Percentiles rank a stretch among this genome's conserved stretches.
These are phyloP conservation scores for Oryza meridionalis DNA, from an alignment of 176 grass and related monocot species.

Conservation along the genomic window DNA sequence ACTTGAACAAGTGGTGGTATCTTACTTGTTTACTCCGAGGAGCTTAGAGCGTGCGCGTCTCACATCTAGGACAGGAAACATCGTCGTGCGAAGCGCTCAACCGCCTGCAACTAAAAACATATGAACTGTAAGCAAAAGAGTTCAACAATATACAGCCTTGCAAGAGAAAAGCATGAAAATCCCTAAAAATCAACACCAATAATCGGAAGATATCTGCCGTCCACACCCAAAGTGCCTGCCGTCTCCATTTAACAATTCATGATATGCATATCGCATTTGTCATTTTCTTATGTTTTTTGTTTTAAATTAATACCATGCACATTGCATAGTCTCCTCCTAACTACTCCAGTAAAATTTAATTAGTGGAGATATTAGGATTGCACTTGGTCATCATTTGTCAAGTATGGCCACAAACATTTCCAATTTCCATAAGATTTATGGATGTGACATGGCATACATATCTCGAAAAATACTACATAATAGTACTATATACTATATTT, in stretches of 20 bases:
- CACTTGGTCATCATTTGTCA: not conserved
- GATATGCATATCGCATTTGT: not conserved
- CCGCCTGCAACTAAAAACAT: conserved; percentile 34
- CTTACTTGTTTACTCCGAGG: conserved; percentile 24
- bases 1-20: conserved; percentile 36
- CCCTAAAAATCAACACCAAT: not conserved
- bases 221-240: conserved; percentile 5
- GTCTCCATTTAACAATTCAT: conserved; percentile 16
- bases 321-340: not conserved
- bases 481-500: not conserved
- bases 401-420: not conserved
- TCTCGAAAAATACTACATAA: not conserved
- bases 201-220: not conserved
- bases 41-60: conserved; percentile 25
- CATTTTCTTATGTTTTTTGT: not conserved
- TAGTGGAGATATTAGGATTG: not conserved
- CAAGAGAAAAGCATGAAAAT: not conserved
- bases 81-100: conserved; percentile 30
- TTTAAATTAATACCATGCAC: not conserved
- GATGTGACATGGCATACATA: not conserved
- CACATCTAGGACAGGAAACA: conserved; percentile 33
- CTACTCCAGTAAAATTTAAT: not conserved
- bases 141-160: not conserved
- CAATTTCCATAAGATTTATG: not conserved
- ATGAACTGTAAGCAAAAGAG: conserved; percentile 15